Conservation (phyloP, 768 basidiomycete species). For the Mrakia gelida region DNA sequence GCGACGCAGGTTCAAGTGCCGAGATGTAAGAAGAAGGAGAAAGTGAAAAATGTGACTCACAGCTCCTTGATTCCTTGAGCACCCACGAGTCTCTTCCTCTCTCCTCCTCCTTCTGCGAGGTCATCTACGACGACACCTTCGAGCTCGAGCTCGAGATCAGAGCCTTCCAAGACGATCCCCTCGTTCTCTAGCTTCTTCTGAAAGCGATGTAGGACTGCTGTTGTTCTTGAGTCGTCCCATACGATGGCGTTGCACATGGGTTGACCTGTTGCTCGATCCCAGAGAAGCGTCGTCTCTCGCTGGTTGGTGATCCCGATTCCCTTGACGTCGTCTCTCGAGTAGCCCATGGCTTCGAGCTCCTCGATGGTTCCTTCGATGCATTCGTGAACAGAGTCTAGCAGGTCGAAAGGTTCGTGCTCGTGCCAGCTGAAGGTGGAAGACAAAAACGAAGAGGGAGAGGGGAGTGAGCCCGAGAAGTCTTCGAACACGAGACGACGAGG, state of each 20-base stretch:
- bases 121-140: conserved; percentile 29
- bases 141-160: conserved; percentile 62
- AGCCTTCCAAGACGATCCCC: conserved; percentile 70
- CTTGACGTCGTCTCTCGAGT: conserved; percentile 75
- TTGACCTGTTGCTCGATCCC: conserved; percentile 85
- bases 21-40: background rate
- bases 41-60: conserved; percentile 36
- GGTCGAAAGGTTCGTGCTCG: conserved; percentile 83
- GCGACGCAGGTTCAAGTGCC: background rate
- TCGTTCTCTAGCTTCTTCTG: conserved; percentile 64
- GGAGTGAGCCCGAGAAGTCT: background rate
- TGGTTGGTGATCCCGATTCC: conserved; percentile 94
- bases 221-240: conserved; percentile 94
- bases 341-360: conserved; percentile 68
- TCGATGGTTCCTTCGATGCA: conserved; percentile 72
- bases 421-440: conserved; percentile 65
- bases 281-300: conserved; percentile 89
- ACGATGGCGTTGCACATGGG: conserved; percentile 73
- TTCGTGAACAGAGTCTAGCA: conserved; percentile 64
- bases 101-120: background rate
- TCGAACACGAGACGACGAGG: background rate
- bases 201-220: conserved; percentile 73
- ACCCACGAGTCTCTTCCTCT: conserved; percentile 49
- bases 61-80: conserved; percentile 44
- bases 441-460: conserved; percentile 39